phyloP scores from a whole-genome alignment of 106 monocot genomes.

The Agapanthus africanus region DNA sequence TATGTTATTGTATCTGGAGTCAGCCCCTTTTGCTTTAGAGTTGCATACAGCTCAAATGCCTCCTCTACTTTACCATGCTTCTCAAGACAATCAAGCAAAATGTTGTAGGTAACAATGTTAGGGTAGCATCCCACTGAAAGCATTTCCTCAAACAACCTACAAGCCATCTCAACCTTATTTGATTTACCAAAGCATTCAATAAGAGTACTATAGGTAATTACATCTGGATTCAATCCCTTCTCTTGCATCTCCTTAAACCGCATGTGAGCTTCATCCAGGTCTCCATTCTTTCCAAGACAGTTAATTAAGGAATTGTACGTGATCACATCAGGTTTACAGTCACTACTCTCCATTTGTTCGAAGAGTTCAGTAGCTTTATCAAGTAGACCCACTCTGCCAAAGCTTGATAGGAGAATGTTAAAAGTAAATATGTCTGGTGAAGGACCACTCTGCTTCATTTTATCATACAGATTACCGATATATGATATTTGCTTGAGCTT shows the following conservation, averaged over 20 bases:
- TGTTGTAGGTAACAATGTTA: slow-evolving; percentile 96
- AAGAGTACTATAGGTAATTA: slow-evolving; percentile 85
- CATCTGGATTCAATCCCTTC: slow-evolving; percentile 85
- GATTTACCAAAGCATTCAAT: slow-evolving; percentile 97
- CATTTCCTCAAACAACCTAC: slow-evolving; percentile 92
- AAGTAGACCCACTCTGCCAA: slow-evolving; percentile 64
- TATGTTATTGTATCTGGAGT: slow-evolving; percentile 90
- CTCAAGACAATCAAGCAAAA: slow-evolving; percentile 89
- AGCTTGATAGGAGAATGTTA: slow-evolving; percentile 87
- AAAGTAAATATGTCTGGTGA: slow-evolving; percentile 82
- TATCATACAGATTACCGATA: slow-evolving; percentile 48
- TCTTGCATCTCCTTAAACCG: slow-evolving; percentile 94
- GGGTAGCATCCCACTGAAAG: slow-evolving; percentile 66
- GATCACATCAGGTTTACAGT: slow-evolving; percentile 83
- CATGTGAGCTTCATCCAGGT: slow-evolving; percentile 93
- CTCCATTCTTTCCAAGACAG: slow-evolving; percentile 78
- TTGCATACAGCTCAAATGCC: slow-evolving; percentile 63
- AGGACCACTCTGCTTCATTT: slow-evolving; percentile 64
- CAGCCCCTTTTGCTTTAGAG: slow-evolving; percentile 62
- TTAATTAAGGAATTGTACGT: slow-evolving; percentile 96
- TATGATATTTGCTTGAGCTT: slow-evolving; percentile 53
- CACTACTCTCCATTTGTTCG: slow-evolving; percentile 74
- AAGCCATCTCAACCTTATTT: slow-evolving; percentile 83
- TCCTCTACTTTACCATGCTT: slow-evolving; percentile 58
- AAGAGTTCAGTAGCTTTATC: slow-evolving; percentile 55